Conservation (phyloP, 345 rosid species). For the Gossypium raimondii region DNA sequence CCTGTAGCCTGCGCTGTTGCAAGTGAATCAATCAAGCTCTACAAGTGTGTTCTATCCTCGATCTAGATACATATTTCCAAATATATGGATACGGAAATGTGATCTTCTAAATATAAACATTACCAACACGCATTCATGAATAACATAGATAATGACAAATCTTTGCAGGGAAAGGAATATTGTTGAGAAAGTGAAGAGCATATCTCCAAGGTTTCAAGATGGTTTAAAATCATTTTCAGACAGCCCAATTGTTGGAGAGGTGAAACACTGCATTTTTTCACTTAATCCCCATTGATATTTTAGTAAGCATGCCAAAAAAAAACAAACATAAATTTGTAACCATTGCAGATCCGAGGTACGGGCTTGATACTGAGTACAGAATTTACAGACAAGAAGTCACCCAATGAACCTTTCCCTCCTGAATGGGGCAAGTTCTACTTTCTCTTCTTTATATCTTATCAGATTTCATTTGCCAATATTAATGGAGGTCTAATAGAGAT, state of each 20-base stretch:
- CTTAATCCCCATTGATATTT: neutral
- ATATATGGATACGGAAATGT: neutral
- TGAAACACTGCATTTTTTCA: constrained; percentile 15
- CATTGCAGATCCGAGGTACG: constrained; percentile 74
- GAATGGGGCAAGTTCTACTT: constrained; percentile 76
- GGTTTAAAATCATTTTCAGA: constrained; percentile 73
- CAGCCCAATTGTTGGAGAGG: constrained; percentile 96
- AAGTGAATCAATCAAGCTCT: constrained; percentile 60
- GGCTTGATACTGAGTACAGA: constrained; percentile 91
- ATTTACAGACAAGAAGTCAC: constrained; percentile 82
- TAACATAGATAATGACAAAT: no score
- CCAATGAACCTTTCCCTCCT: constrained; percentile 76
- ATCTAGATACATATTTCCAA: neutral
- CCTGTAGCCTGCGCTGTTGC: constrained; percentile 95
- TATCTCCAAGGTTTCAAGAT: constrained; percentile 78
- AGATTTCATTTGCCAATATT: no score
- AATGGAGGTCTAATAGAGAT: no score
- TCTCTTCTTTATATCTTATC: neutral
- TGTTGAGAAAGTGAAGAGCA: constrained; percentile 41
- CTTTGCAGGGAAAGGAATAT: constrained; percentile 76
- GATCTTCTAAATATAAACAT: neutral
- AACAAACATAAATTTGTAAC: neutral
- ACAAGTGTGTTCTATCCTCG: constrained; percentile 39
- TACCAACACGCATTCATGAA: neutral
- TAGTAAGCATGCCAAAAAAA: neutral